A percentile compares a stretch with the other conserved stretches of the same genome.
phyloP scores from a whole-genome alignment of 768 basidiomycete species.

The Macrolepiota dolichaula region DNA sequence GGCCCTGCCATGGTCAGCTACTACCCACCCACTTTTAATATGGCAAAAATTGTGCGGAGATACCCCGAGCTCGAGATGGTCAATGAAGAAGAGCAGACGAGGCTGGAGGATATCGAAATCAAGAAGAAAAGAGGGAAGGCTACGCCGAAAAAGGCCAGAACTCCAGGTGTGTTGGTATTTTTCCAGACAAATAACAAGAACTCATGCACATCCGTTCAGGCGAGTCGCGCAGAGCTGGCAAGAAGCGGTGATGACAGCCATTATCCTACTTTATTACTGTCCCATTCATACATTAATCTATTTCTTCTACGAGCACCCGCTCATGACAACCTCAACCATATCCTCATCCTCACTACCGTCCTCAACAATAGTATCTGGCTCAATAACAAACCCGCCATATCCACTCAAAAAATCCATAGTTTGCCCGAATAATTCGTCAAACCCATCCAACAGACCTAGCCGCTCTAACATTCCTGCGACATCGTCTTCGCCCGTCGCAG shows the following conservation, averaged over 20 bases:
- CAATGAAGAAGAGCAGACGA: conserved; percentile 64
- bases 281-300: not conserved
- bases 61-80: conserved; percentile 59
- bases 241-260: not conserved
- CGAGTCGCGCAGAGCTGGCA: conserved; percentile 4
- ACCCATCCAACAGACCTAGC: conserved; percentile 55
- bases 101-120: conserved; percentile 65
- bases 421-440: conserved; percentile 59
- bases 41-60: conserved; percentile 46
- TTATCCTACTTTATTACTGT: not conserved
- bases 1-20: conserved; percentile 87
- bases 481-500: conserved; percentile 27
- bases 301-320: not conserved
- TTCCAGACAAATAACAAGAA: not conserved
- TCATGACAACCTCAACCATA: conserved; percentile 8
- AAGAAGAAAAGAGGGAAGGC: conserved; percentile 78
- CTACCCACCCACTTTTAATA: conserved; percentile 63
- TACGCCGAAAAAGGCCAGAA: conserved; percentile 76
- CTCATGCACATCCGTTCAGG: conserved; percentile 3
- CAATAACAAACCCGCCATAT: conserved; percentile 27
- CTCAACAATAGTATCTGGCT: conserved; percentile 17
- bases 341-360: conserved; percentile 3
- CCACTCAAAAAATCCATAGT: conserved; percentile 62
- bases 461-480: conserved; percentile 39
- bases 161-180: conserved; percentile 41